A percentile compares a stretch with the other conserved stretches of the same genome.
phyloP scores from a whole-genome alignment of 768 basidiomycete species.

The Chiua virens region DNA sequence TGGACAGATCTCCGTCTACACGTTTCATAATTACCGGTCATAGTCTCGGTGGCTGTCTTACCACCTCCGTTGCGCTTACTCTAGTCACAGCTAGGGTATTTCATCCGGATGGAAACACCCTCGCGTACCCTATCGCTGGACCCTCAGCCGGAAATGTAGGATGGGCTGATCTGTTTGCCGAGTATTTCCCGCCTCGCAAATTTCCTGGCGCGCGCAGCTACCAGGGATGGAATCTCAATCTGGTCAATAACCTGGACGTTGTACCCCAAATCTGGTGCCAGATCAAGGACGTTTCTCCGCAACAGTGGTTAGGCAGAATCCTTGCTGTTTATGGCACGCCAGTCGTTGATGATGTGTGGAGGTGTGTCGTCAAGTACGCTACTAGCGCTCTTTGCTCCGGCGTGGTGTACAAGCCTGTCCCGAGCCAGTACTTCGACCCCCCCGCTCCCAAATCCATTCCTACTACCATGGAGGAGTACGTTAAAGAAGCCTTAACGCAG shows the following conservation, averaged over 20 bases:
- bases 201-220: background rate
- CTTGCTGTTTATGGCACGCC: slow-evolving; percentile 10
- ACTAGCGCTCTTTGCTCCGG: background rate
- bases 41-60: slow-evolving; percentile 11
- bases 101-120: background rate
- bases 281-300: background rate
- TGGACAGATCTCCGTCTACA: background rate
- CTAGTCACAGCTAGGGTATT: background rate
- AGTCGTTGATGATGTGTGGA: background rate
- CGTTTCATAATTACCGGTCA: slow-evolving; percentile 8
- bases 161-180: slow-evolving; percentile 3
- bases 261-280: slow-evolving; percentile 13
- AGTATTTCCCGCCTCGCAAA: background rate
- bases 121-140: slow-evolving; percentile 3
- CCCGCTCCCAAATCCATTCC: background rate
- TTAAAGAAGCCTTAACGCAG: no score
- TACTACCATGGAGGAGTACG: background rate
- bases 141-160: slow-evolving; percentile 1
- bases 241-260: slow-evolving; percentile 15
- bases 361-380: background rate
- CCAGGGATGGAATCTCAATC: slow-evolving; percentile 17
- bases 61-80: slow-evolving; percentile 12
- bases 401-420: slow-evolving; percentile 6
- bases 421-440: slow-evolving; percentile 1
- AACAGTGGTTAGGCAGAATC: slow-evolving; percentile 15